Evolutionary conservation across 2,329 filamentous ascomycete species (phyloP), one percentile per base, ranked within the genome.

Genomic region (Fusarium napiforme): DNA sequence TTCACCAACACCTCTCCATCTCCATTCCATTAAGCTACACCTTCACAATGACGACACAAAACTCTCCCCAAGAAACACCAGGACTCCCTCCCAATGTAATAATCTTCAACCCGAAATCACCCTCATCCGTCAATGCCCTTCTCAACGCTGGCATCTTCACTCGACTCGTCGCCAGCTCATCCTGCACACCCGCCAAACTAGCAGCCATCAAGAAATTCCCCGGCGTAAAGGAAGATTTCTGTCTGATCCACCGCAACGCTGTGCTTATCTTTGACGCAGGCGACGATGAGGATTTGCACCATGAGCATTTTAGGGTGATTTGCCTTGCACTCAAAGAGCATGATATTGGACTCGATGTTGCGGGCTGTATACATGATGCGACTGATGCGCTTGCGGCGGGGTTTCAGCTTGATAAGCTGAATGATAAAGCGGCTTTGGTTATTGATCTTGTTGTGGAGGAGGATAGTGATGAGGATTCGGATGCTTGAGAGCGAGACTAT

Each of bases 391-490:
- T 68, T 12, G 56, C 55, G 7, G 65, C 36, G 4, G 65, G 65
- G 1, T 68, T 68, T 6, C 65, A 68, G 16, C 42, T 68, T 6
- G 65, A 68, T 8, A 68, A 26, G 32, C 40, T 68, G 9, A 68
- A 49, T 23, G 65, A 68, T 6, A 61, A 34, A 21, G 50, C 65
- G 11, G 65, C 65, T 4, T 19, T 68, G 19, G 64, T 68, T 1
- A 68, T 68, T 18, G 65, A 68, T 39, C 64, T 68, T 15, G 56
- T 68, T 3, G 56, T 21, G n/a, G 64, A 68, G 39, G 63, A 68
- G 26, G 64, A 68, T 4, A 68, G 65, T 14, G 65, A 68, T 15
- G 64, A 47, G 1, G 64, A 68, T n/a, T 49, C 23, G 5, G 23
- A 34, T 10, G 57, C 21, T 32, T 49, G 14, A 36, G 5, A 14